These are phyloP conservation scores for Coemansia sp. DNA, from an alignment of 192 early-diverging fungal species.

Conservation along the genomic window DNA sequence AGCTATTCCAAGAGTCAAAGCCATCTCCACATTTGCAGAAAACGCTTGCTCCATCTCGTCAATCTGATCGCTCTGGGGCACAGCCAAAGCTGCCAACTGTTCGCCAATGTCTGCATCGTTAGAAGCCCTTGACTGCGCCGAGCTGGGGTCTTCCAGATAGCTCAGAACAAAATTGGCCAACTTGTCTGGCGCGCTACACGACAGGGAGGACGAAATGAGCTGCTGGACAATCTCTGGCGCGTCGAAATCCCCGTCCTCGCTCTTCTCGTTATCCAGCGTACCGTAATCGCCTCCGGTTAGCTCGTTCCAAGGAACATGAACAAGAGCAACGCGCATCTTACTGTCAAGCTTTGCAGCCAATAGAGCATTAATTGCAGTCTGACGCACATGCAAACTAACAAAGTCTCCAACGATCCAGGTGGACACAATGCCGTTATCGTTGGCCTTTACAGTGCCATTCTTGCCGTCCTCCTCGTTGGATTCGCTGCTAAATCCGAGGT, in stretches of 20 bases:
- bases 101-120: not conserved
- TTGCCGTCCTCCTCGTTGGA: not conserved
- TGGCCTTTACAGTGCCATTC: not conserved
- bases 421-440: constrained; percentile 19
- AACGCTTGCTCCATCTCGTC: constrained; percentile 24
- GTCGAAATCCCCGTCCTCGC: constrained; percentile 23
- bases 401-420: constrained; percentile 62
- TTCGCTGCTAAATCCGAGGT: constrained; percentile 14
- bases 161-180: constrained; percentile 13
- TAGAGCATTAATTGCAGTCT: constrained; percentile 57
- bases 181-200: not conserved
- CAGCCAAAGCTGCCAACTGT: not conserved
- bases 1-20: constrained; percentile 13
- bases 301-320: constrained; percentile 13
- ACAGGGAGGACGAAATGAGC: constrained; percentile 13
- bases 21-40: constrained; percentile 11
- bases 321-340: constrained; percentile 33
- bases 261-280: constrained; percentile 25
- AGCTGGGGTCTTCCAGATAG: not conserved
- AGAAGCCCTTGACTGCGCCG: not conserved
- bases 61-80: constrained; percentile 12
- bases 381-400: constrained; percentile 51
- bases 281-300: not conserved
- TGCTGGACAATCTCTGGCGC: constrained; percentile 38
- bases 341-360: constrained; percentile 26